Evolutionary conservation across 179 eudicot genomes (phyloP), one percentile per base, ranked within the genome.

Genomic region (Spergularia azorica): DNA sequence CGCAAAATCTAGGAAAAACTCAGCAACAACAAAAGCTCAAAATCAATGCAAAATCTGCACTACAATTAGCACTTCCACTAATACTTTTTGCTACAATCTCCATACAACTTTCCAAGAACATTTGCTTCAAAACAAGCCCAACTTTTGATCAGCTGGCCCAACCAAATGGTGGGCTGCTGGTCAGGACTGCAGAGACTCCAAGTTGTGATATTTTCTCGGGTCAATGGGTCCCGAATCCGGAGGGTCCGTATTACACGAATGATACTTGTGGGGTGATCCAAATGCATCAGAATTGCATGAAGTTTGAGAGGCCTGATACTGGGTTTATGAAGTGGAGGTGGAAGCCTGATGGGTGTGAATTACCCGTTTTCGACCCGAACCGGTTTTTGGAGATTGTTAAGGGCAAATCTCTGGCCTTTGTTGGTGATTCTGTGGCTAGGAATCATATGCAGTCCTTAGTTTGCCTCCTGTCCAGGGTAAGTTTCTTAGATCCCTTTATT

Each of bases 381-480:
- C 76, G 79, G 82, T 92, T 92, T 75, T 77, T 90, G 81, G 88
- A 87, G 59, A 76, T 89, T 72, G 88, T 89, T 21, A 77, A 84
- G 73, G 90, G 81, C 12, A 88, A 86, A 48, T 80, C 86, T 16
- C 54, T 92, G 80, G 92, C 90, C 16, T 92, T 92, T 83, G 83
- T 90, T 48, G 92, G 97, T 46, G 97, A 92, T 63, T 92, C 97
- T 13, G 86, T 92, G 7, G 91, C 84, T n/a, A 89, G 97, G 76
- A 92, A 92, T 80, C 97, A 92, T 48, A 87, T 92, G 92, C 88
- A 92, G 64, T 92, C 97, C 76, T 78, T 92, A 80, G 81, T 88
- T 17, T 92, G 95, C 84, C 89, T 92, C 71, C 76, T 92, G 63
- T 85, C 94, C 3, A 83, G 80, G 86, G 97, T 92, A 88, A 20